phyloP scores from a whole-genome alignment of 768 basidiomycete genomes.

The Termitomyces sp. region DNA sequence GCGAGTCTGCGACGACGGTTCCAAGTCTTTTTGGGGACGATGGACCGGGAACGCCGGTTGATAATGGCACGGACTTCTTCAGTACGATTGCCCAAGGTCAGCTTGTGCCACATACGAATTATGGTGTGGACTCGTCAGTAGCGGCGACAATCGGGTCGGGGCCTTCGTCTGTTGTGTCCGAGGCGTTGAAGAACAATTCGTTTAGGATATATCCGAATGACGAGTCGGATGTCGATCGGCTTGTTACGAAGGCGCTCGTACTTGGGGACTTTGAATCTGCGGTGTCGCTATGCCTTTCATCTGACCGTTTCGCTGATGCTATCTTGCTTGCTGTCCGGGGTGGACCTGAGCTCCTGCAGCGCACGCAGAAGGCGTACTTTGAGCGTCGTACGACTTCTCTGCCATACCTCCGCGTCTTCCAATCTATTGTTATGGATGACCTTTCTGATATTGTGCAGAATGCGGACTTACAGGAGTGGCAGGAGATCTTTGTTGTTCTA shows the following conservation, averaged over 20 bases:
- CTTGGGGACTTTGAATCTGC: constrained; percentile 95
- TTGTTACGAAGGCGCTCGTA: constrained; percentile 91
- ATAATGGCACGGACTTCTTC: constrained; percentile 84
- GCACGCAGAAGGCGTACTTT: constrained; percentile 93
- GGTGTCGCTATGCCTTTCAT: constrained; percentile 85
- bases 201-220: constrained; percentile 90
- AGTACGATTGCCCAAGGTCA: constrained; percentile 53
- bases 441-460: constrained; percentile 94
- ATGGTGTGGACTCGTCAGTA: constrained; percentile 82
- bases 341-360: constrained; percentile 79
- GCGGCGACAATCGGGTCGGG: constrained; percentile 95
- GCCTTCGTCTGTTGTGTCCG: constrained; percentile 77
- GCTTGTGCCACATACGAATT: constrained; percentile 74
- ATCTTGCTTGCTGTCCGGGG: constrained; percentile 91
- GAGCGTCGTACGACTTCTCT: constrained; percentile 69
- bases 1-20: constrained; percentile 81
- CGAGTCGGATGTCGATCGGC: constrained; percentile 81
- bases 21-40: constrained; percentile 89
- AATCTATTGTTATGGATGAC: constrained; percentile 90
- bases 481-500: constrained; percentile 92
- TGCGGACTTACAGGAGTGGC: constrained; percentile 92
- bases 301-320: constrained; percentile 91
- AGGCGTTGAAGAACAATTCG: constrained; percentile 69
- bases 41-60: constrained; percentile 56
- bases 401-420: constrained; percentile 92